A percentile compares a stretch with the other conserved stretches of the same genome.
These are phyloP conservation scores for Neurospora sp. DNA, from an alignment of 495 filamentous ascomycete species.

Conservation along the genomic window DNA sequence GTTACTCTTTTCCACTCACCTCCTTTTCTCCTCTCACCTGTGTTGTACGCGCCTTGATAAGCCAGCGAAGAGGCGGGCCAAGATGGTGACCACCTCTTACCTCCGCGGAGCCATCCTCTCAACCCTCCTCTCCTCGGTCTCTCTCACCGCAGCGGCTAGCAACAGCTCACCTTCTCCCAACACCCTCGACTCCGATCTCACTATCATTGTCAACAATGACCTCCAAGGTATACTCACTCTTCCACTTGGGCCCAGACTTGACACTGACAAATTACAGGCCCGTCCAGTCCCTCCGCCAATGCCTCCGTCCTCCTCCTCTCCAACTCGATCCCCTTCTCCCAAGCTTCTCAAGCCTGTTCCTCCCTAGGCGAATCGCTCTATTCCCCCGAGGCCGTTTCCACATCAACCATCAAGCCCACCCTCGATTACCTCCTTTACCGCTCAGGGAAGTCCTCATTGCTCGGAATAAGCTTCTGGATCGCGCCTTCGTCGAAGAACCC, in stretches of 20 bases:
- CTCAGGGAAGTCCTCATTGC: conserved; percentile 7
- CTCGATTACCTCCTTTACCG: conserved; percentile 32
- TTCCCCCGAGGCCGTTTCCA: conserved; percentile 21
- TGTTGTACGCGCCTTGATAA: not conserved
- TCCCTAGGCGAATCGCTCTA: conserved; percentile 35
- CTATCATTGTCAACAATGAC: conserved; percentile 30
- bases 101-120: not conserved
- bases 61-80: not conserved
- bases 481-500: conserved; percentile 7
- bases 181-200: conserved; percentile 26
- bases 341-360: conserved; percentile 3
- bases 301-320: conserved; percentile 34
- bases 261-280: conserved; percentile 13
- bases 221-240: conserved; percentile 24
- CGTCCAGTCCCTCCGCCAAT: conserved; percentile 24
- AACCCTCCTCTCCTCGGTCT: conserved; percentile 6
- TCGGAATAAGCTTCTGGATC: conserved; percentile 27
- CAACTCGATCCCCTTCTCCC: conserved; percentile 10
- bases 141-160: conserved; percentile 7
- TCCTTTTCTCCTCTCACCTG: not conserved
- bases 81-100: not conserved
- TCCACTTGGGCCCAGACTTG: not conserved
- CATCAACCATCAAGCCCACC: conserved; percentile 25
- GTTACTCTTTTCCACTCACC: not conserved
- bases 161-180: conserved; percentile 20